phyloP scores from a whole-genome alignment of 495 filamentous ascomycete species.

The Glarea lozoyensis region DNA sequence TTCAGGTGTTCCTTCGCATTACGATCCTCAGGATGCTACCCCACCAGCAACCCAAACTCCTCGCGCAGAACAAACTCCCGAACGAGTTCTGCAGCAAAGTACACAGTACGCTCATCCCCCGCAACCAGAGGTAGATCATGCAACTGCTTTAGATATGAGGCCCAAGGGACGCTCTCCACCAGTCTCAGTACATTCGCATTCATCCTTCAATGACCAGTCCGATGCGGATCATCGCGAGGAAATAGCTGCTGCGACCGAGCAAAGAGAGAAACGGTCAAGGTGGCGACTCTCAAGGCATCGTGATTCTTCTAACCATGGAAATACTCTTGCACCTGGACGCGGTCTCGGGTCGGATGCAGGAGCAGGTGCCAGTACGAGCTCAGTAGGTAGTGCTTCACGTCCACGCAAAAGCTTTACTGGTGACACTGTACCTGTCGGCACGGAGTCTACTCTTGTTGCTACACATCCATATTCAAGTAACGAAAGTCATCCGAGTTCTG shows the following conservation, averaged over 20 bases:
- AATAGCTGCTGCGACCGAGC: conserved; percentile 27
- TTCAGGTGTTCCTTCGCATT: conserved; percentile 11
- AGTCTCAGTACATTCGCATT: conserved; percentile 59
- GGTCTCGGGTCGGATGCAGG: conserved; percentile 49
- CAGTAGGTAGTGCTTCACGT: conserved; percentile 51
- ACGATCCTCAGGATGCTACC: conserved; percentile 13
- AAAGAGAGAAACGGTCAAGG: conserved; percentile 57
- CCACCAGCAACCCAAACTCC: conserved; percentile 21
- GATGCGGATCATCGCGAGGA: conserved; percentile 67
- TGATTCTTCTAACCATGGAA: conserved; percentile 32
- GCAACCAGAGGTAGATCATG: conserved; percentile 7
- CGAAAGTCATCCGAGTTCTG: conserved; percentile 19
- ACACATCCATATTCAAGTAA: conserved; percentile 30
- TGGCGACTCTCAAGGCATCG: conserved; percentile 68
- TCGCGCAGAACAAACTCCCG: conserved; percentile 13
- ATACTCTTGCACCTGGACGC: conserved; percentile 38
- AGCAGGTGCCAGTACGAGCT: conserved; percentile 61
- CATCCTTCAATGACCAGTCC: conserved; percentile 64
- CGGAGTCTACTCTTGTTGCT: conserved; percentile 24
- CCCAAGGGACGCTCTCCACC: conserved; percentile 52
- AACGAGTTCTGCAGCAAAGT: conserved; percentile 5
- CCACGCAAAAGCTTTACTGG: conserved; percentile 45
- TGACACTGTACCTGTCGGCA: conserved; percentile 27
- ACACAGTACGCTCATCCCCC: conserved; percentile 6
- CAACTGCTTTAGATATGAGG: conserved; percentile 32